phyloP scores from a whole-genome alignment of 2,329 filamentous ascomycete species.

The Botrytis cinerea region DNA sequence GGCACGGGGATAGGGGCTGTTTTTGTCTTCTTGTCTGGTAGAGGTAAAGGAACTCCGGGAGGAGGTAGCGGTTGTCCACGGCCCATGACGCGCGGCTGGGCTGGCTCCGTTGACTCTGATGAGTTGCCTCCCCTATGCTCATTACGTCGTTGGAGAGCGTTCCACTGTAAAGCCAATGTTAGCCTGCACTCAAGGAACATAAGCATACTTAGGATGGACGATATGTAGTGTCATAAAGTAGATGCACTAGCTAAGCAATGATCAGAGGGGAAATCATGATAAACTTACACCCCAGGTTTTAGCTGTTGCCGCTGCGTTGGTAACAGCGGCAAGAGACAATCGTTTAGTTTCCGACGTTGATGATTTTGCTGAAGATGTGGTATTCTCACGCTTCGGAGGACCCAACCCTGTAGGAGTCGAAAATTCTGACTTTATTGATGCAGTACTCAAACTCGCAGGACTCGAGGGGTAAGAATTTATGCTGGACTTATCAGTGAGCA shows the following conservation, averaged over 20 bases:
- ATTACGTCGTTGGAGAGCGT: conserved; percentile 53
- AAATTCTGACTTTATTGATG: conserved; percentile 46
- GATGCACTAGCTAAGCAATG: not conserved
- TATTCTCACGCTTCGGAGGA: conserved; percentile 40
- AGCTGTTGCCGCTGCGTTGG: conserved; percentile 57
- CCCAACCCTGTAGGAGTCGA: conserved; percentile 47
- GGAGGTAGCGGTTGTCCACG: conserved; percentile 80
- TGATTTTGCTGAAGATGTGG: conserved; percentile 40
- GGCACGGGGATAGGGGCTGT: conserved; percentile 59
- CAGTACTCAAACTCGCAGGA: conserved; percentile 43
- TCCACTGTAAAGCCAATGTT: conserved; percentile 43
- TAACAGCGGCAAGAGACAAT: conserved; percentile 55
- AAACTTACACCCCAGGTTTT: conserved; percentile 54
- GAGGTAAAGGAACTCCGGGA: conserved; percentile 75
- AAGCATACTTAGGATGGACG: not conserved
- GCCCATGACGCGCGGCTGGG: conserved; percentile 68
- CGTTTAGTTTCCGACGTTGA: conserved; percentile 46
- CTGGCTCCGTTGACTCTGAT: conserved; percentile 44
- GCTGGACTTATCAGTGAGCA: conserved; percentile 23
- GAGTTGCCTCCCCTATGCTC: conserved; percentile 40
- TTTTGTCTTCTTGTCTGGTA: conserved; percentile 61
- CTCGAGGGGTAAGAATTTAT: conserved; percentile 36
- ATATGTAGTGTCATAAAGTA: not conserved
- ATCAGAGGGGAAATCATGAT: not conserved
- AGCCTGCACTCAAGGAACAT: not conserved